Evolutionary conservation across 2,329 filamentous ascomycete species (phyloP).

Genomic region (Penicillium oxalicum): DNA sequence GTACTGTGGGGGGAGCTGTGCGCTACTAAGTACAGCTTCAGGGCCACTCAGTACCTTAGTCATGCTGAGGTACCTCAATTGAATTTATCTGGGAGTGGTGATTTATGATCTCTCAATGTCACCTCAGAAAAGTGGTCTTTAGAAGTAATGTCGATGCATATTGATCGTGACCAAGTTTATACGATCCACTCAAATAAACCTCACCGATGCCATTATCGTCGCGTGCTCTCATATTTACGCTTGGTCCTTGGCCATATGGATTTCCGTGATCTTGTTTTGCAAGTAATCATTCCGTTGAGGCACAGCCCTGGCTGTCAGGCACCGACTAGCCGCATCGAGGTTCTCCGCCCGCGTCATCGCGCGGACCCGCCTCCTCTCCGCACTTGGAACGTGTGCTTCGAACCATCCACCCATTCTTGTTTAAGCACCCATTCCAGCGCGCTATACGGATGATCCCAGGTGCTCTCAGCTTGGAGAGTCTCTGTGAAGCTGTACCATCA

Average conservation of each 20-base stretch:
- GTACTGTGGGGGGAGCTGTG: too few relatives aligned
- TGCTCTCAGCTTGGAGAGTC: background rate
- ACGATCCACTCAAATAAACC: too few relatives aligned
- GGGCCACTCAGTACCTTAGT: too few relatives aligned
- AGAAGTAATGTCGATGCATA: too few relatives aligned
- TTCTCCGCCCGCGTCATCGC: slow-evolving; percentile 32
- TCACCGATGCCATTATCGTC: background rate
- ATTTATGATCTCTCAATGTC: too few relatives aligned
- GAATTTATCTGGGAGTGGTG: too few relatives aligned
- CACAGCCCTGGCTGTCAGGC: slow-evolving; percentile 11
- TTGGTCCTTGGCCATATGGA: slow-evolving; percentile 11
- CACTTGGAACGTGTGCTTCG: slow-evolving; percentile 7
- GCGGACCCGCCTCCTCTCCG: slow-evolving; percentile 17
- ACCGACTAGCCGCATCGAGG: background rate
- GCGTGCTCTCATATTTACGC: background rate
- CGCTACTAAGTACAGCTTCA: too few relatives aligned
- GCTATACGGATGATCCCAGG: slow-evolving; percentile 1
- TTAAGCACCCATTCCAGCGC: slow-evolving; percentile 2
- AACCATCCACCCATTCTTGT: slow-evolving; percentile 3
- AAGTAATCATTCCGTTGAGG: background rate
- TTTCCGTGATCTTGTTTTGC: too few relatives aligned
- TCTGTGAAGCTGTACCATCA: slow-evolving; percentile 7
- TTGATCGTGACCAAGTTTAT: too few relatives aligned
- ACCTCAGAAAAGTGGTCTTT: too few relatives aligned
- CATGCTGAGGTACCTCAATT: too few relatives aligned